Evolutionary conservation across 441 rosid species (phyloP).

Genomic region (Melastoma candidum): DNA sequence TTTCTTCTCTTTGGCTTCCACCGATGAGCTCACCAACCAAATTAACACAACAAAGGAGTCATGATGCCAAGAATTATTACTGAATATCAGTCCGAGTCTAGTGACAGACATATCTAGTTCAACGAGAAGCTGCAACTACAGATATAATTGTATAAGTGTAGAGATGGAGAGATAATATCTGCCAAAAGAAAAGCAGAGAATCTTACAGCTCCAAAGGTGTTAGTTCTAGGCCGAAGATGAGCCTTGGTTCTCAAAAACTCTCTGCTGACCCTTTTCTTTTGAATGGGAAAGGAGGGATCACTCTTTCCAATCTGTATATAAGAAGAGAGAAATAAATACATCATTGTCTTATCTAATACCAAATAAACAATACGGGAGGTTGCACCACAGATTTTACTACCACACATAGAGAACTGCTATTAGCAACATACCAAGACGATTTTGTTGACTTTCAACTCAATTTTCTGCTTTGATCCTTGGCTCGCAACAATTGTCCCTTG

Average conservation of each 20-base stretch:
- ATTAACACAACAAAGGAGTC: background rate
- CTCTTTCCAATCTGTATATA: constrained; percentile 67
- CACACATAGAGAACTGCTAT: background rate
- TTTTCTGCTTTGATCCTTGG: constrained; percentile 85
- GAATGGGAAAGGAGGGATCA: constrained; percentile 85
- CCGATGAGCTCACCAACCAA: constrained; percentile 94
- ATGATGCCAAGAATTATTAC: background rate
- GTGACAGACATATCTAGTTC: background rate
- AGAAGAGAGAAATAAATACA: background rate
- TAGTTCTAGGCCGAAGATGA: constrained; percentile 94
- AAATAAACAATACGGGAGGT: background rate
- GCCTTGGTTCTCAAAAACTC: constrained; percentile 92
- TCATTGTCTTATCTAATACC: background rate
- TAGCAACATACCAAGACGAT: constrained; percentile 46
- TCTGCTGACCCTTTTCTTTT: constrained; percentile 87
- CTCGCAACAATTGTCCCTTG: constrained; percentile 78
- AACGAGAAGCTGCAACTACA: background rate
- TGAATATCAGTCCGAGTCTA: background rate
- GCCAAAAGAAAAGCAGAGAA: constrained; percentile 3
- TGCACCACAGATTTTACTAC: background rate
- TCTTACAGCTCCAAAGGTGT: constrained; percentile 92
- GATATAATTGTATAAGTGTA: background rate
- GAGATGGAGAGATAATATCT: background rate
- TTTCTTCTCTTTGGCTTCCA: constrained; percentile 99
- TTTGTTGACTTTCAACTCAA: constrained; percentile 76